These are phyloP conservation scores for Daldinia concentrica DNA, from an alignment of 495 filamentous ascomycete genomes.

Conservation along the genomic window DNA sequence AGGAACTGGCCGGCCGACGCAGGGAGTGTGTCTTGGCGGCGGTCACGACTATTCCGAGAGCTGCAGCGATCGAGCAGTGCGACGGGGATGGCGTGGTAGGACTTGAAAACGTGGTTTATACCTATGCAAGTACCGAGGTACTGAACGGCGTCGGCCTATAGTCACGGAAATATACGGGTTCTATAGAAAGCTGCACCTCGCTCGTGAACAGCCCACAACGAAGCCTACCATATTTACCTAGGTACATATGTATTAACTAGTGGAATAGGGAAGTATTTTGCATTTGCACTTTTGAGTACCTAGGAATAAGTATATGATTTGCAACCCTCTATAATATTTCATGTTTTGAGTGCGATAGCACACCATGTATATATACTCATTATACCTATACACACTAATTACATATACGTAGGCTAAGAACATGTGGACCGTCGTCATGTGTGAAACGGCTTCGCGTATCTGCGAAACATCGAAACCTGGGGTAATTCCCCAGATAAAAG, in stretches of 20 bases:
- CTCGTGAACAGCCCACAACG: conserved; percentile 7
- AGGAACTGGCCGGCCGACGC: conserved; percentile 27
- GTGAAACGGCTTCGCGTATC: conserved; percentile 32
- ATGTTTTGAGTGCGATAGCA: not conserved
- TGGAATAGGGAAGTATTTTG: not conserved
- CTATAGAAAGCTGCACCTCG: conserved; percentile 16
- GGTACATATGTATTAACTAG: not conserved
- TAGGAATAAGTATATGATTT: not conserved
- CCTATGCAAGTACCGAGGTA: not conserved
- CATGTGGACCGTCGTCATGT: conserved; percentile 26
- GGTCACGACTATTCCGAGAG: conserved; percentile 34
- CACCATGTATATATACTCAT: too few species aligned
- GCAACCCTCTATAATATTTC: not conserved
- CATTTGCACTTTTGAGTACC: not conserved
- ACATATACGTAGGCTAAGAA: conserved; percentile 25
- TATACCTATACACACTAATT: too few species aligned
- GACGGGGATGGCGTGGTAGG: conserved; percentile 36
- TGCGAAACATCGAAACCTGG: conserved; percentile 30
- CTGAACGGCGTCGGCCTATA: conserved; percentile 18
- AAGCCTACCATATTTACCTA: not conserved
- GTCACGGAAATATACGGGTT: conserved; percentile 36
- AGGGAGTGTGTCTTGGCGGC: conserved; percentile 24
- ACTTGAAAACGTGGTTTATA: conserved; percentile 15
- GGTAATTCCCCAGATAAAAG: conserved; percentile 23
- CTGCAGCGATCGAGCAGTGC: conserved; percentile 29